Evolutionary conservation across 768 basidiomycete species (phyloP), one percentile per base, ranked within the genome.

Genomic region (Sporobolomyces roseus): DNA sequence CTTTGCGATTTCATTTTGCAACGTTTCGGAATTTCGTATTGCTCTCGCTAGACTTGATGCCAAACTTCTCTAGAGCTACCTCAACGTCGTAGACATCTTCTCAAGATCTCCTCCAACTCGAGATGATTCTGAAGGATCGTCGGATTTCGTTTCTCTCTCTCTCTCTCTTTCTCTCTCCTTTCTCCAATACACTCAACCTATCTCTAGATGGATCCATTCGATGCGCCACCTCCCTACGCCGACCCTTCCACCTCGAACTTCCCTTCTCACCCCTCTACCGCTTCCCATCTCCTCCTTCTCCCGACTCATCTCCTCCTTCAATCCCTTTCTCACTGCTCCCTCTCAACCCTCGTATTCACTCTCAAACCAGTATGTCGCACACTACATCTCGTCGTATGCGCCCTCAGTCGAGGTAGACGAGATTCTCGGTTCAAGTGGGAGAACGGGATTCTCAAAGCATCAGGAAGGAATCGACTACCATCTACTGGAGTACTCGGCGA

Each of bases 271-370:
- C 38, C 43, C 8, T 2, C 43, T 33, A 30, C 58, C 12, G 6
- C 10, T 35, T 45, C 56, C 27, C 56, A 25, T 41, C 58, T 60
- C 45, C 45, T 60, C 9, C 58, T 43, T 23, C 63, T 69, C 16
- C 68, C 68, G 7, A 19, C 29, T 5, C 58, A 49, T 25, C 51
- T 69, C 29, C 58, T 60, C 45, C 58, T 61, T 19, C 14, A 36
- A 16, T 23, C 64, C 51, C 63, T 69, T 35, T 27, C 27, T 8
- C 35, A 49, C 35, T 27, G 33, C 33, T 7, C 56, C 4, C 68
- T 69, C 16, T 36, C 45, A 0, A 38, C 45, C 7, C 63, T 69
- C 52, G 36, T 65, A 58, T 54, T 49, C 36, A 23, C 21, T 17
- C 5, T 69, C 21, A 53, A 58, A 5, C 63, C 68, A 0, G 21